Percentiles rank a stretch among this genome's conserved stretches.
phyloP scores from a whole-genome alignment of 2,329 filamentous ascomycete species.

The Apiospora koreana region DNA sequence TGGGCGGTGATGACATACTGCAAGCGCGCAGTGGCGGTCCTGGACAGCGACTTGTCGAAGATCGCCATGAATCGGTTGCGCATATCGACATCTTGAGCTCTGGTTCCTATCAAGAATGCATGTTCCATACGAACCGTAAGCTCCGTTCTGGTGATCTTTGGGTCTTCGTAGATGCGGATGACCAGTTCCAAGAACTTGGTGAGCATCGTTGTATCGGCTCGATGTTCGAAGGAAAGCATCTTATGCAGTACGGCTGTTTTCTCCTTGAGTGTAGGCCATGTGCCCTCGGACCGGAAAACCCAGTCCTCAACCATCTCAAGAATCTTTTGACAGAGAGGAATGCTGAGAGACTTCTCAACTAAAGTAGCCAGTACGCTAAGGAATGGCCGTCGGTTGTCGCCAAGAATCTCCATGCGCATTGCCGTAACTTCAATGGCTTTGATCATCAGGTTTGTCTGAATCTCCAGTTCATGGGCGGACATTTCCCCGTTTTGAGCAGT shows the following conservation, averaged over 20 bases:
- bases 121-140: slow-evolving; percentile 97
- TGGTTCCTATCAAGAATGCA: slow-evolving; percentile 92
- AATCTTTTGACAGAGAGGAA: slow-evolving; percentile 86
- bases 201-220: slow-evolving; percentile 79
- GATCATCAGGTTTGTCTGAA: slow-evolving; percentile 89
- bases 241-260: slow-evolving; percentile 99
- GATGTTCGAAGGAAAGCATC: slow-evolving; percentile 93
- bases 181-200: slow-evolving; percentile 94
- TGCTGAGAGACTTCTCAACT: slow-evolving; percentile 91
- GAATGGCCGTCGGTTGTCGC: slow-evolving; percentile 89
- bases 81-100: slow-evolving; percentile 94
- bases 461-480: slow-evolving; percentile 76
- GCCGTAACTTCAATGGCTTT: slow-evolving; percentile 95
- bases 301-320: slow-evolving; percentile 91
- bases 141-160: slow-evolving; percentile 91
- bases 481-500: slow-evolving; percentile 58
- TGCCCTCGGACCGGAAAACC: slow-evolving; percentile 94
- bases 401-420: slow-evolving; percentile 86
- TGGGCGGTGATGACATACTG: slow-evolving; percentile 88
- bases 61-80: slow-evolving; percentile 95
- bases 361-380: slow-evolving; percentile 92
- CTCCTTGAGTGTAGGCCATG: slow-evolving; percentile 96
- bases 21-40: slow-evolving; percentile 83
- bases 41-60: slow-evolving; percentile 93
- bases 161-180: slow-evolving; percentile 96